Conservation (phyloP, 1,284 basidiomycete genomes). For the Cryptococcus amylolentus region DNA sequence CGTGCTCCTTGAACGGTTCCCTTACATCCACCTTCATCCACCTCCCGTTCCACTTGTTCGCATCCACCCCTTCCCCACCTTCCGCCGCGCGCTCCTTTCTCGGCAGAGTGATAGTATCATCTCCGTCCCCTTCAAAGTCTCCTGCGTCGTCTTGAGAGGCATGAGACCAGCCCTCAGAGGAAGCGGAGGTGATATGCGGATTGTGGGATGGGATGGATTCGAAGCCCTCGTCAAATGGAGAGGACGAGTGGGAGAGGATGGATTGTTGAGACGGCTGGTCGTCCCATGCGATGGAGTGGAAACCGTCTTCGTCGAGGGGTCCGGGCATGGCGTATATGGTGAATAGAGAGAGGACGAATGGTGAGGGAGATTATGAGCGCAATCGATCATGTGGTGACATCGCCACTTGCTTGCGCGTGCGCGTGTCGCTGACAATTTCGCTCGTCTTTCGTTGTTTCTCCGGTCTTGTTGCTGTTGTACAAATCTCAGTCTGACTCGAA, state of each 20-base stretch:
- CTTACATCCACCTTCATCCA: constrained; percentile 79
- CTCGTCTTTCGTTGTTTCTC: no score
- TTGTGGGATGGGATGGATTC: constrained; percentile 36
- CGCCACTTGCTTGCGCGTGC: no score
- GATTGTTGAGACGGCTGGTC: constrained; percentile 31
- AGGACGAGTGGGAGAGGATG: constrained; percentile 1
- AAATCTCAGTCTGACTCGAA: no score
- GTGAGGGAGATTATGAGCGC: neutral
- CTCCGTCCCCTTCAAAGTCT: neutral
- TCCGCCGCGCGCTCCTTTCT: constrained; percentile 5
- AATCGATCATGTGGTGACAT: no score
- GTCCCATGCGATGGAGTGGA: constrained; percentile 48
- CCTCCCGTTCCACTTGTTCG: constrained; percentile 66
- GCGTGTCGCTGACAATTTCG: no score
- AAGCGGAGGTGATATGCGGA: constrained; percentile 2
- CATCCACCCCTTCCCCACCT: constrained; percentile 16
- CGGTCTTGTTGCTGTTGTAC: no score
- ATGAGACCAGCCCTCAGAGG: neutral
- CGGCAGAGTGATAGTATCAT: neutral
- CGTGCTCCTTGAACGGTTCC: constrained; percentile 91
- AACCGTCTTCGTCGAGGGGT: constrained; percentile 40
- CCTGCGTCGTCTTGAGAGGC: neutral
- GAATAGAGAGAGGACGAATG: neutral
- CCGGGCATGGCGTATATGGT: neutral
- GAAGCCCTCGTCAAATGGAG: constrained; percentile 37